These are phyloP conservation scores for Acacia acuminata DNA, from an alignment of 306 rosid species.

Conservation along the genomic window DNA sequence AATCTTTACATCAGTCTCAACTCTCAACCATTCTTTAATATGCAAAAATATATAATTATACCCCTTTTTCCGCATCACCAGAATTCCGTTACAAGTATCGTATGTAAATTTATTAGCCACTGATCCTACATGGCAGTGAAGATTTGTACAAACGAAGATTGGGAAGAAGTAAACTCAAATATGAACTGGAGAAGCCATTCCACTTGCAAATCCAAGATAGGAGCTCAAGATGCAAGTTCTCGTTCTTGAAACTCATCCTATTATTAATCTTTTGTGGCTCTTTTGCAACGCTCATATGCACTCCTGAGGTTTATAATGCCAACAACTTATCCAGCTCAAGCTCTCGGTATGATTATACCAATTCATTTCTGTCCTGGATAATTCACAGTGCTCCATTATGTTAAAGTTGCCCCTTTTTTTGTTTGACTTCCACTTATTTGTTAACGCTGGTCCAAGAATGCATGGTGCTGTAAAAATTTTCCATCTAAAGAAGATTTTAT, in stretches of 20 bases:
- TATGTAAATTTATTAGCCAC: not conserved
- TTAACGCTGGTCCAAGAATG: not conserved
- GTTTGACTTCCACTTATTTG: not conserved
- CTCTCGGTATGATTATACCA: constrained; percentile 47
- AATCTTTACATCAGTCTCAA: constrained; percentile 5
- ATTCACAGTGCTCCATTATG: no score
- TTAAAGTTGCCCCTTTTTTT: not conserved
- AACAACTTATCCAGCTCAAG: constrained; percentile 50
- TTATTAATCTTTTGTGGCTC: constrained; percentile 58
- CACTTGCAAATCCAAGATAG: constrained; percentile 65
- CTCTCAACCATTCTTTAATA: constrained; percentile 26
- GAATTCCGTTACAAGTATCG: not conserved
- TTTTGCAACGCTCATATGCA: constrained; percentile 56
- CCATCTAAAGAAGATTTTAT: not conserved
- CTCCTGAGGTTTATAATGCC: constrained; percentile 67
- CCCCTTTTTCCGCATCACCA: not conserved
- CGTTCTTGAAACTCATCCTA: constrained; percentile 65
- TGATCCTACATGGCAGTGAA: constrained; percentile 53
- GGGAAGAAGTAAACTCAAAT: constrained; percentile 52
- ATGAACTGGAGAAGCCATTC: constrained; percentile 55
- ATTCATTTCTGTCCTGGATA: no score
- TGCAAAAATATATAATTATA: not conserved
- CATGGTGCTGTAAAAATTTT: not conserved
- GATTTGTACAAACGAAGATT: constrained; percentile 61
- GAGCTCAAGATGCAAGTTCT: constrained; percentile 70